These are phyloP conservation scores for Camellia japonica DNA, from an alignment of 148 eudicot species.

Conservation along the genomic window DNA sequence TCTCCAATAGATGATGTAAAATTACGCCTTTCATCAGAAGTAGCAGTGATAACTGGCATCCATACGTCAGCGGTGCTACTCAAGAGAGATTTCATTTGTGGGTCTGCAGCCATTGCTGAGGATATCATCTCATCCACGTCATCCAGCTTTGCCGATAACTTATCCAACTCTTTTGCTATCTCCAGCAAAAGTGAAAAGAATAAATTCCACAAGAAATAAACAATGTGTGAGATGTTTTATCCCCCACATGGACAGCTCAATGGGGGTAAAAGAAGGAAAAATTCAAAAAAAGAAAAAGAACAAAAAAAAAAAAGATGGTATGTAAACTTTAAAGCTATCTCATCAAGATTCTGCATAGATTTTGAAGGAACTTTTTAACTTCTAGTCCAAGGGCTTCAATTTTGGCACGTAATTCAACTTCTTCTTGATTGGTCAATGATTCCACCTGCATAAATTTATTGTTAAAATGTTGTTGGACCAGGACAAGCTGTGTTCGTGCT, in stretches of 20 bases:
- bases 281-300: background rate
- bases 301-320: background rate
- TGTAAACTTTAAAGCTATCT: slow-evolving; percentile 36
- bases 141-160: slow-evolving; percentile 72
- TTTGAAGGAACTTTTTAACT: slow-evolving; percentile 74
- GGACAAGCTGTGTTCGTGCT: background rate
- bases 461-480: slow-evolving; percentile 4
- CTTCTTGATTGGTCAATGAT: slow-evolving; percentile 74
- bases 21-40: slow-evolving; percentile 72
- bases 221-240: background rate
- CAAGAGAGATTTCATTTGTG: slow-evolving; percentile 65
- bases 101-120: slow-evolving; percentile 72
- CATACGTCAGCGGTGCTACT: slow-evolving; percentile 93
- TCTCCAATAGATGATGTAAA: slow-evolving; percentile 45
- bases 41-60: slow-evolving; percentile 95
- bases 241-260: background rate
- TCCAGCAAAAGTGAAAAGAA: slow-evolving; percentile 37
- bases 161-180: slow-evolving; percentile 74
- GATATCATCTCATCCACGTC: slow-evolving; percentile 85
- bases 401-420: slow-evolving; percentile 81
- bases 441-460: slow-evolving; percentile 55
- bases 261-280: background rate
- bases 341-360: slow-evolving; percentile 50
- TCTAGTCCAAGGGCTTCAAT: slow-evolving; percentile 78
- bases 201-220: background rate